Base-by-base conservation (phyloP, 1,139 yeast genomes). In the Yamadazyma dendronema region DNA sequence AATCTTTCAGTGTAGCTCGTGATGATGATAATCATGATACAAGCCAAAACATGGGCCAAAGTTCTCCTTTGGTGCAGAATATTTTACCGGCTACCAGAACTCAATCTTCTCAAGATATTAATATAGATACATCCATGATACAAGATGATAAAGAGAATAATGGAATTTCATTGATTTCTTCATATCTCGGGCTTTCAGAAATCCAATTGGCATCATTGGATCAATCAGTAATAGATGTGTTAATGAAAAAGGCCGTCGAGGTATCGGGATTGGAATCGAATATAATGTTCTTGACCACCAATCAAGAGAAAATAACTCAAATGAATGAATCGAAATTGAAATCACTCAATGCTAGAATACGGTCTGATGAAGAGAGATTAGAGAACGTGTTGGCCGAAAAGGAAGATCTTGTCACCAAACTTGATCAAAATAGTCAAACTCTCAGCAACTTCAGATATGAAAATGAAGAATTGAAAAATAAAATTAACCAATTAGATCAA, bases 271-370 rank as follows among this genome's bases (percentile, higher is more conserved):
- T 81, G 27, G 63, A 68, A 40, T 73, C 85, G 1, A 79, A 78
- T 43, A 66, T 71, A 33, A 57, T 77, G 15, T 62, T 77, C 16
- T 54, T 76, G 23, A 76, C 77, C 50, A 68, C 81, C 17, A 71
- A 72, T 36, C 62, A 68, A 37, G 88, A 82, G 50, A 85, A 78
- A 47, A 47, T 67, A 4, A 60, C 67, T 22, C 80, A 72, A 39
- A 48, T 56, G 15, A 52, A 52, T 35, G 53, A 50, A 11, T 52
- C 46, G 30, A 51, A 56, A 16, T 40, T 52, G 23, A 41, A 42
- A 25, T 35, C 51, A 54, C 4, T 61, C 57, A 19, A 53, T 53
- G 24, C 61, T 54, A 48, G 68, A 61, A 39, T 50, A 56, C 48
- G 51, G 16, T 37, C 36, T 3, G 35, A 46, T 22, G 49, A 48